A percentile compares a stretch with the other conserved stretches of the same genome.
Evolutionary conservation across 176 grass and related monocot genomes (phyloP).

Genomic region (Phoenix dactylifera): DNA sequence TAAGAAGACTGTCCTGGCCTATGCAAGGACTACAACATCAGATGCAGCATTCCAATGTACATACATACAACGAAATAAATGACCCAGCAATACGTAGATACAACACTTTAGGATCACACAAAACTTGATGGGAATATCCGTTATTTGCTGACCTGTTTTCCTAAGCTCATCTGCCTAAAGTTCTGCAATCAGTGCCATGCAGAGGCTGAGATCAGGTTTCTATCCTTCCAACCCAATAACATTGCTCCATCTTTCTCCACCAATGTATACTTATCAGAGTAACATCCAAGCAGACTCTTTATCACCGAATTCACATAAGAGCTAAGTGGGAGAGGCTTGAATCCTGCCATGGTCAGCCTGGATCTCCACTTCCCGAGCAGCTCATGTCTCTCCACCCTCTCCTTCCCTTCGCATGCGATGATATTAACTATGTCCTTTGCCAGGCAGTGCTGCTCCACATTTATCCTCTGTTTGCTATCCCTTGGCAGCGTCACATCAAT

Average conservation of each 20-base stretch:
- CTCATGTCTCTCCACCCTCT: slow-evolving; percentile 80
- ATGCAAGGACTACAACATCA: too few relatives aligned
- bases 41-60: too few relatives aligned
- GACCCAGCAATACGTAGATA: too few relatives aligned
- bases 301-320: slow-evolving; percentile 66
- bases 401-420: slow-evolving; percentile 67
- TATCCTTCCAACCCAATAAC: slow-evolving; percentile 83
- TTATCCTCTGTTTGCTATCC: slow-evolving; percentile 57
- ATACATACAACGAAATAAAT: too few relatives aligned
- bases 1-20: too few relatives aligned
- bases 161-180: too few relatives aligned
- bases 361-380: slow-evolving; percentile 80
- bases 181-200: slow-evolving; percentile 35
- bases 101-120: too few relatives aligned
- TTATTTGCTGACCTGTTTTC: too few relatives aligned
- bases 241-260: slow-evolving; percentile 67
- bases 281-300: slow-evolving; percentile 65
- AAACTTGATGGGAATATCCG: too few relatives aligned
- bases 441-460: slow-evolving; percentile 88
- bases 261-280: slow-evolving; percentile 64
- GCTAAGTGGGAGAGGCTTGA: slow-evolving; percentile 71
- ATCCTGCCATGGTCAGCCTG: slow-evolving; percentile 73
- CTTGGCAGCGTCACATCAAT: slow-evolving; percentile 64
- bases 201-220: slow-evolving; percentile 57
- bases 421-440: slow-evolving; percentile 85